phyloP scores from a whole-genome alignment of 2,329 filamentous ascomycete species.

The Arthrobotrys musiformis region DNA sequence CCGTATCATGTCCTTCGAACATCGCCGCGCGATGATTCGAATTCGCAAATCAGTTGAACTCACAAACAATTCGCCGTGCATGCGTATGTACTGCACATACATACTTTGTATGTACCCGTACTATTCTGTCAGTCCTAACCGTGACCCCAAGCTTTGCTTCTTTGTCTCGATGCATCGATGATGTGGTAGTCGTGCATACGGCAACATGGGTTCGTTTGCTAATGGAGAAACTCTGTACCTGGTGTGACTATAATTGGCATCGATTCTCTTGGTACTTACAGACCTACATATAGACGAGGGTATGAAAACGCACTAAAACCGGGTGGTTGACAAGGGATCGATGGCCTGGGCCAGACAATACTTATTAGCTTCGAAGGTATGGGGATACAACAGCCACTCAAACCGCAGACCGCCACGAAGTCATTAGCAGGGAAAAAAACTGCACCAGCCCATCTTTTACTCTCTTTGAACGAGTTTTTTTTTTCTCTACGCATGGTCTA shows the following conservation, averaged over 20 bases:
- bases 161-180: constrained; percentile 25
- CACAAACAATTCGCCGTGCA: neutral
- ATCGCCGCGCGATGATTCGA: neutral
- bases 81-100: neutral
- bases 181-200: constrained; percentile 33
- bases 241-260: constrained; percentile 51
- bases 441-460: constrained; percentile 42
- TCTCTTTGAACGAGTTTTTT: constrained; percentile 21
- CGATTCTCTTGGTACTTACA: constrained; percentile 24
- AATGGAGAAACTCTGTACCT: constrained; percentile 45
- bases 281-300: too few relatives aligned
- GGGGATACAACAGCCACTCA: constrained; percentile 38
- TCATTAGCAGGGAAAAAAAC: constrained; percentile 15
- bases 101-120: neutral
- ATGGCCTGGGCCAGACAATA: neutral
- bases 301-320: constrained; percentile 19
- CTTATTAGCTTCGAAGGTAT: neutral
- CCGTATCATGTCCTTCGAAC: neutral
- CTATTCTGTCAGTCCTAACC: neutral
- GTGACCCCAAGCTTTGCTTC: constrained; percentile 1
- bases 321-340: constrained; percentile 22
- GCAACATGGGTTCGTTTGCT: constrained; percentile 26
- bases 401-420: constrained; percentile 39
- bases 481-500: neutral
- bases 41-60: constrained; percentile 7